Evolutionary conservation across 768 basidiomycete species (phyloP), one percentile per base, ranked within the genome.

Genomic region (Serendipita sp.): DNA sequence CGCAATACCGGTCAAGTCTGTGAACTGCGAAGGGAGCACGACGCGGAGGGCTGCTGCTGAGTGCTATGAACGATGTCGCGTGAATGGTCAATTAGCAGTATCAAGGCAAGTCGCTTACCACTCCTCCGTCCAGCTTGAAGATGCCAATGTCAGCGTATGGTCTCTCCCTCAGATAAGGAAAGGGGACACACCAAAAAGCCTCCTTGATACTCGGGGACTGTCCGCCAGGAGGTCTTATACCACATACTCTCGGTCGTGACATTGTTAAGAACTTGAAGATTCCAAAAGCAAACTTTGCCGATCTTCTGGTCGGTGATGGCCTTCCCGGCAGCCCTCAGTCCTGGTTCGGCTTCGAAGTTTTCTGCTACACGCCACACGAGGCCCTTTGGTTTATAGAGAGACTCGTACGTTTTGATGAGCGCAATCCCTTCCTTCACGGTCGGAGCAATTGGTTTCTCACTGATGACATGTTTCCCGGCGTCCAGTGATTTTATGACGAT

Each of bases 401-500:
- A 72, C 68, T 88, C 81, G 73, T 89, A 93, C 44, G 76, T 78
- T 41, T 79, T 76, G 71, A 93, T 85, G 58, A 92, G 77, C 66
- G 77, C 76, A 52, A 82, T 73, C 0, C 86, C 91, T 2, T 76
- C 74, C 34, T 78, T 78, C 51, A 91, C 82, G 69, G 87, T 85
- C 46, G 84, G 78, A 2, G 84, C 89, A 13, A 92, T 79, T 3
- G 92, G 92, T 71, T 94, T 94, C 77, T 95, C 91, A 73, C 85
- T 86, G 66, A 93, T 71, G 58, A 94, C 89, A 71, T 93, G 88
- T 75, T 94, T 95, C 32, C 91, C 88, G 2, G 88, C 86, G 0
- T 76, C 80, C 44, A 86, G 75, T 0, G 82, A 80, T 70, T 80
- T 81, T 65, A 81, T 73, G 64, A 94, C 76, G 66, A 92, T 76